Base-by-base conservation (phyloP, 2,329 filamentous ascomycete species). In the Colletotrichum sp. region DNA sequence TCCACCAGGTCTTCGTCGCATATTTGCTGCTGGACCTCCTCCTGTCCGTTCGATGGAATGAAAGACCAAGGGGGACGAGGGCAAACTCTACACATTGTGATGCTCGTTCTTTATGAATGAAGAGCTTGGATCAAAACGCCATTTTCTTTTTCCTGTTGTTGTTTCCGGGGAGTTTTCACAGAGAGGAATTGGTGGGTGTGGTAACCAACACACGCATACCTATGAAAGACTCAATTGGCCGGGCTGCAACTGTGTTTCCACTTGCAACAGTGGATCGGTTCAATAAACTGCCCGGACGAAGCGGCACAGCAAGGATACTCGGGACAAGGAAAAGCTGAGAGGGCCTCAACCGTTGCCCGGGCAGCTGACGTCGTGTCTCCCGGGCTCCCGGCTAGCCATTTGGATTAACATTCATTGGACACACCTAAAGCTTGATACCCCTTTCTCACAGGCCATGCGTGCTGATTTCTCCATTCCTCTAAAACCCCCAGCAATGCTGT, bases 401-500 rank as follows among this genome's bases (percentile, higher is more conserved):
- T 15, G 6, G 34, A 36, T 36, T 4, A 36, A 36, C 34, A 36
- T 13, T 36, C 34, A 15, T 36, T 36, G 13, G 34, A 36, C 15
- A 36, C 15, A 4, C 70, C 65, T 7, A 73, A 32, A 6, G 70
- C 70, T 39, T 67, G 16, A 16, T 69, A 73, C 7, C 70, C 70
- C 12, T 82, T 82, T 72, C 82, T 80, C 0, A 86, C 85, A 1
- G 85, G 85, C 85, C 85, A 86, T 2, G 85, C 85, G 30, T 84
- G 82, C 16, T 84, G 81, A 64, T 87, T 86, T 8, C 84, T 84
- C 70, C 88, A 89, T 62, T 84, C 87, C 65, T 88, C 87, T 6
- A 85, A 84, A 5, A 86, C 86, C 0, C 80, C 84, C 18, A 82
- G 82, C 79, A 86, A 71, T 2, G 84, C 85, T 25, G 79, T 78